Evolutionary conservation across 169 alveolate genomes (phyloP).

Genomic region (Besnoitia besnoiti): DNA sequence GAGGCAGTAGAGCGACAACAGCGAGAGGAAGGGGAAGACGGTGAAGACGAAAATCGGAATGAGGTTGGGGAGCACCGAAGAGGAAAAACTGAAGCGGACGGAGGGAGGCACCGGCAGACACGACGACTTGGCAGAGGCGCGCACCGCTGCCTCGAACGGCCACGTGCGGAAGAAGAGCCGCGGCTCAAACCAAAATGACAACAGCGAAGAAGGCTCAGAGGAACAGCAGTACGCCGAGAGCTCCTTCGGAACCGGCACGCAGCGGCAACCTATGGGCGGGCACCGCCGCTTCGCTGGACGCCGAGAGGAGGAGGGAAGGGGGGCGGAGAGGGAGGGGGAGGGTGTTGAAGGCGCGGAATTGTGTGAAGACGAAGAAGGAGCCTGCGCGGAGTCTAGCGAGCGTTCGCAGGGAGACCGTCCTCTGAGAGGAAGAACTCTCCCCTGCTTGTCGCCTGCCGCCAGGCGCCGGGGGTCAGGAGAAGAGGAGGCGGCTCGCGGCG

Average conservation of each 20-base stretch:
- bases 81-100: not conserved
- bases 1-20: not conserved
- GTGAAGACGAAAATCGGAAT: not conserved
- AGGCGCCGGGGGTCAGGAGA: too few relatives aligned
- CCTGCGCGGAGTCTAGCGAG: too few relatives aligned
- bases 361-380: too few relatives aligned
- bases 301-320: not conserved
- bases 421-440: too few relatives aligned
- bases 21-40: conserved; percentile 3
- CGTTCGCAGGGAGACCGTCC: too few relatives aligned
- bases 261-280: not conserved
- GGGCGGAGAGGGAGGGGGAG: not conserved
- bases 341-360: too few relatives aligned
- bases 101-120: not conserved
- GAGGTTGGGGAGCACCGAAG: not conserved
- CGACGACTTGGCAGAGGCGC: not conserved
- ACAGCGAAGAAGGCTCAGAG: not conserved
- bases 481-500: too few relatives aligned
- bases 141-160: not conserved
- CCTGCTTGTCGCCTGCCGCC: too few relatives aligned
- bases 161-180: not conserved
- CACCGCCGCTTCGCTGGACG: not conserved
- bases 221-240: not conserved
- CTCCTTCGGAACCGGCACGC: not conserved
- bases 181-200: not conserved